Conservation (phyloP, 495 filamentous ascomycete genomes). For the Penicillium goetzii region DNA sequence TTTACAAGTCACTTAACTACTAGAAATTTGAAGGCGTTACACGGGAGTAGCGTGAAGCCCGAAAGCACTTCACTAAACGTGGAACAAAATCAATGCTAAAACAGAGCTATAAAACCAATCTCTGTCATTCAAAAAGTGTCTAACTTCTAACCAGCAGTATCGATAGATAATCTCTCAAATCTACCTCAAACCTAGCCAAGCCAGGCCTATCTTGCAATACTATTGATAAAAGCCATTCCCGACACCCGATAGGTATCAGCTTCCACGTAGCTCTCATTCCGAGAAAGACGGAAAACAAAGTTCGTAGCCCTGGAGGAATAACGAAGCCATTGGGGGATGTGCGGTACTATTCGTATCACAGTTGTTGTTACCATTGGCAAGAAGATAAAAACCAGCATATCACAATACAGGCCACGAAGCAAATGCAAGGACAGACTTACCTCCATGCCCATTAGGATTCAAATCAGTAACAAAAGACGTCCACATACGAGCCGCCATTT, state of each 20-base stretch:
- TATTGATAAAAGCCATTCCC: constrained; percentile 40
- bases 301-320: constrained; percentile 31
- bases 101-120: not conserved
- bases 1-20: too few relatives aligned
- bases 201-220: constrained; percentile 30
- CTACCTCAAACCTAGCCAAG: not conserved
- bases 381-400: not conserved
- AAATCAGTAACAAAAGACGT: constrained; percentile 54
- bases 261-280: constrained; percentile 38
- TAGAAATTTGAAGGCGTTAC: too few relatives aligned
- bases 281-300: constrained; percentile 42
- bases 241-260: constrained; percentile 34
- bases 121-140: not conserved
- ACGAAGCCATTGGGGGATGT: constrained; percentile 34
- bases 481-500: constrained; percentile 57
- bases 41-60: too few relatives aligned
- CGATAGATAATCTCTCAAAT: not conserved
- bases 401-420: not conserved
- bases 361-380: not conserved
- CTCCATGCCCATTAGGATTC: constrained; percentile 52
- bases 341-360: constrained; percentile 21
- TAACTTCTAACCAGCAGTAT: not conserved
- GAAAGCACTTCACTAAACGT: too few relatives aligned
- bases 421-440: constrained; percentile 16
- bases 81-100: not conserved